Percentiles rank a stretch among this genome's conserved stretches.
These are phyloP conservation scores for Arthrobotrys musiformis DNA, from an alignment of 2,329 filamentous ascomycete genomes.

Conservation along the genomic window DNA sequence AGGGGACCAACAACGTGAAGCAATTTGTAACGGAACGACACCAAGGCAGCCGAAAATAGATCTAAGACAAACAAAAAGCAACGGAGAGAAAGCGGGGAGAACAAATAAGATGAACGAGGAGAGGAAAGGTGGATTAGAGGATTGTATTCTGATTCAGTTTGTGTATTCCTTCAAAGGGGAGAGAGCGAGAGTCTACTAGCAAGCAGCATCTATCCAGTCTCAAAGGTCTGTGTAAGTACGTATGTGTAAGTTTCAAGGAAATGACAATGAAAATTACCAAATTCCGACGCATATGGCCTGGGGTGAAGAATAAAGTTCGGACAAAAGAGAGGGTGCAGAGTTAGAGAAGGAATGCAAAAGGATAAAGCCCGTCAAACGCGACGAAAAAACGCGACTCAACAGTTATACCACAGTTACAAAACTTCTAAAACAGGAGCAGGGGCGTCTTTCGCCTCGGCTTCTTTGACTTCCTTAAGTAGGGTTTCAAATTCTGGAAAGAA, in stretches of 20 bases:
- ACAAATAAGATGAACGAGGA: no score
- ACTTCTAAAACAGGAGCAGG: not conserved
- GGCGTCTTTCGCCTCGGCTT: conserved; percentile 11
- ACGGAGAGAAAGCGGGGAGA: no score
- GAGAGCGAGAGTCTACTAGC: not conserved
- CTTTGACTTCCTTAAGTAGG: conserved; percentile 23
- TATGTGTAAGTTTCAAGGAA: not conserved
- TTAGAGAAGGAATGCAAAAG: not conserved
- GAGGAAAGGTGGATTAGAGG: not conserved
- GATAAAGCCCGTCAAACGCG: not conserved
- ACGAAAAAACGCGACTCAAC: not conserved
- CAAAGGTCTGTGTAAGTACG: not conserved
- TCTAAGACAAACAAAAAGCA: no score
- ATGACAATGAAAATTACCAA: not conserved
- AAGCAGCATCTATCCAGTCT: not conserved
- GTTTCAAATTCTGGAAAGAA: conserved; percentile 38
- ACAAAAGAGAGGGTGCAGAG: not conserved
- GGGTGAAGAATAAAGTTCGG: not conserved
- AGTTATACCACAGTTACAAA: not conserved
- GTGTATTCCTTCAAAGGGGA: not conserved
- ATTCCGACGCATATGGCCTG: no score
- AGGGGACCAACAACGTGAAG: no score
- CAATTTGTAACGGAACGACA: not conserved
- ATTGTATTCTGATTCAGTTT: not conserved
- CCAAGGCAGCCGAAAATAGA: not conserved